Evolutionary conservation across 2,329 filamentous ascomycete species (phyloP).

Genomic region (Neofusicoccum sp.): DNA sequence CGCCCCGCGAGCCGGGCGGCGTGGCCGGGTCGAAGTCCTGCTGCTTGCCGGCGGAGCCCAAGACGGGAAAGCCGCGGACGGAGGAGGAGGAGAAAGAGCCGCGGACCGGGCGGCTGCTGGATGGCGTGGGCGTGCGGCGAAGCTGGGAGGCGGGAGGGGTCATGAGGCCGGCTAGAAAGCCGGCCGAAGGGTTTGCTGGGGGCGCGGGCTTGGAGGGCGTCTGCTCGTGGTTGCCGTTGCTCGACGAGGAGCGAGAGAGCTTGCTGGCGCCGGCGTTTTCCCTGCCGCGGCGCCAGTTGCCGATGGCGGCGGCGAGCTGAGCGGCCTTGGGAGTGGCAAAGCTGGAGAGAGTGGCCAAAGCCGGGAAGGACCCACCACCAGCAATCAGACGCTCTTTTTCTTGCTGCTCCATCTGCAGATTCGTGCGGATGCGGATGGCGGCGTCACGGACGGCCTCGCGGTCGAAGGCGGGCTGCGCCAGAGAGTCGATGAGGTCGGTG

Average conservation of each 20-base stretch:
- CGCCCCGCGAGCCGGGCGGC: conserved; percentile 25
- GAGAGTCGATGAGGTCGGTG: conserved; percentile 80
- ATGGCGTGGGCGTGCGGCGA: conserved; percentile 23
- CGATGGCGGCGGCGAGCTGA: conserved; percentile 94
- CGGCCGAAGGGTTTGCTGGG: conserved; percentile 53
- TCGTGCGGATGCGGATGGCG: conserved; percentile 87
- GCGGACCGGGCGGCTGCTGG: conserved; percentile 25
- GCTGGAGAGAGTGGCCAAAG: conserved; percentile 72
- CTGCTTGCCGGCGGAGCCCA: conserved; percentile 22
- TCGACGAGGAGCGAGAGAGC: conserved; percentile 19
- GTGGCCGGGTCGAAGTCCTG: conserved; percentile 18
- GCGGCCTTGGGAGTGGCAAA: conserved; percentile 81
- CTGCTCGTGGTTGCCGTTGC: conserved; percentile 13
- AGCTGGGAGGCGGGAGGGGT: conserved; percentile 77
- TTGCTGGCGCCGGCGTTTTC: conserved; percentile 48
- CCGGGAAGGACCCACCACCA: conserved; percentile 61
- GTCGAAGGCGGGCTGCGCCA: conserved; percentile 74
- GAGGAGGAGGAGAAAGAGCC: conserved; percentile 30
- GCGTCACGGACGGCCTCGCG: conserved; percentile 80
- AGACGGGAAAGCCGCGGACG: not conserved
- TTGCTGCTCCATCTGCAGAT: conserved; percentile 96
- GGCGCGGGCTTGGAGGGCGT: conserved; percentile 57
- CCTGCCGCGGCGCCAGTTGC: conserved; percentile 78
- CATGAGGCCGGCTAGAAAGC: conserved; percentile 74
- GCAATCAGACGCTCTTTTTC: conserved; percentile 84